A percentile compares a stretch with the other conserved stretches of the same genome.
These are phyloP conservation scores for Clarireedia sp. DNA, from an alignment of 2,329 filamentous ascomycete species.

Conservation along the genomic window DNA sequence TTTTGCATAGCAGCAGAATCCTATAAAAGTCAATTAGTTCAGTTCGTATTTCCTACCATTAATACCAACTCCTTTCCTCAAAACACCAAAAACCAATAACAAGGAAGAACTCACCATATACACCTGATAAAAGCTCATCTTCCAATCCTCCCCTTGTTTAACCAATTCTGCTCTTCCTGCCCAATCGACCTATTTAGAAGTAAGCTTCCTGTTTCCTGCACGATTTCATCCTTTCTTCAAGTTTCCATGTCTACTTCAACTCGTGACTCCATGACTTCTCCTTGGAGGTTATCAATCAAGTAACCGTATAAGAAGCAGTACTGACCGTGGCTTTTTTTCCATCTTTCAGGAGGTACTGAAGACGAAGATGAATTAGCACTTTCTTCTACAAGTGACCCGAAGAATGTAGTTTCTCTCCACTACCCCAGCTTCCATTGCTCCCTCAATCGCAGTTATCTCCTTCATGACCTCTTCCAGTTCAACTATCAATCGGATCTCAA, in stretches of 20 bases:
- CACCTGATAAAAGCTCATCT: constrained; percentile 26
- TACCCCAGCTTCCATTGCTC: no score
- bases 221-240: no score
- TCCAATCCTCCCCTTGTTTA: constrained; percentile 23
- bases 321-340: constrained; percentile 29
- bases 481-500: no score
- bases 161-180: constrained; percentile 23
- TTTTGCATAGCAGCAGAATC: constrained; percentile 8
- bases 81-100: neutral
- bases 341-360: constrained; percentile 40
- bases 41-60: neutral
- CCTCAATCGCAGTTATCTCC: no score
- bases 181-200: constrained; percentile 24
- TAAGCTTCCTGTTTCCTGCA: neutral
- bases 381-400: neutral
- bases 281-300: neutral
- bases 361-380: neutral
- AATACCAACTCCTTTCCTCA: neutral
- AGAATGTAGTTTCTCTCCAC: neutral
- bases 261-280: no score
- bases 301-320: neutral
- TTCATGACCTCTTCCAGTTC: no score
- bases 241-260: no score
- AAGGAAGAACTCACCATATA: constrained; percentile 12
- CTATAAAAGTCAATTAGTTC: neutral